These are phyloP conservation scores for Pichia nanzhaoensis DNA, from an alignment of 805 yeast genomes.

Conservation along the genomic window DNA sequence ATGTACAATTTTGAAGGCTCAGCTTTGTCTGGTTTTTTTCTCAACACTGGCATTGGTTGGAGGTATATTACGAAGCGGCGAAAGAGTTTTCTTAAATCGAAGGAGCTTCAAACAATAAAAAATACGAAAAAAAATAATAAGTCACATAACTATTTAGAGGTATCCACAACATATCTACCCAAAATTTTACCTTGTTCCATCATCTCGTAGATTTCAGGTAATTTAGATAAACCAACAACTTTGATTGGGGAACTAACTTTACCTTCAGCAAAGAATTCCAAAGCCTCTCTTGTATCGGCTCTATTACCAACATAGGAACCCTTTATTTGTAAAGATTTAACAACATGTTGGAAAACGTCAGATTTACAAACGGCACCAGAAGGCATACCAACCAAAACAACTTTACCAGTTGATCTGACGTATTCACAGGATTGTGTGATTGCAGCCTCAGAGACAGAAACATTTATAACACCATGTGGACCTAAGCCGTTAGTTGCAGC, in stretches of 20 bases:
- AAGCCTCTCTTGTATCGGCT: slow-evolving; percentile 53
- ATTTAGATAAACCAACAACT: slow-evolving; percentile 46
- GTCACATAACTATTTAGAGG: slow-evolving; percentile 29
- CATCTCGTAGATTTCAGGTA: slow-evolving; percentile 41
- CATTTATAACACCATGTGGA: slow-evolving; percentile 47
- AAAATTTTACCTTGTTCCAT: slow-evolving; percentile 59
- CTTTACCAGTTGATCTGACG: slow-evolving; percentile 48
- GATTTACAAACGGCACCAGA: slow-evolving; percentile 50
- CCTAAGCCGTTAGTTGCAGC: slow-evolving; percentile 41
- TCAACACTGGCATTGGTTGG: no score
- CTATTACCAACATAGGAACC: slow-evolving; percentile 60
- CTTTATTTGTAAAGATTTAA: slow-evolving; percentile 45
- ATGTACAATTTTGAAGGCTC: no score
- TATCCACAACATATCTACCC: slow-evolving; percentile 61
- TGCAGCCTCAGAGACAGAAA: slow-evolving; percentile 45
- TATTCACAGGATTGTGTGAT: slow-evolving; percentile 38
- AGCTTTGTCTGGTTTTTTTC: no score
- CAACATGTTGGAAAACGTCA: slow-evolving; percentile 48
- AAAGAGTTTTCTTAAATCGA: no score
- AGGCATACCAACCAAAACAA: slow-evolving; percentile 57
- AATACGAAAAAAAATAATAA: no score
- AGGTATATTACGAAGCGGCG: no score
- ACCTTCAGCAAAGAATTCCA: slow-evolving; percentile 48
- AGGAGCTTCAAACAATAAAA: no score
- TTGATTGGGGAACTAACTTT: slow-evolving; percentile 48